phyloP scores from a whole-genome alignment of 2,329 filamentous ascomycete genomes.

The Fusarium hainanense region DNA sequence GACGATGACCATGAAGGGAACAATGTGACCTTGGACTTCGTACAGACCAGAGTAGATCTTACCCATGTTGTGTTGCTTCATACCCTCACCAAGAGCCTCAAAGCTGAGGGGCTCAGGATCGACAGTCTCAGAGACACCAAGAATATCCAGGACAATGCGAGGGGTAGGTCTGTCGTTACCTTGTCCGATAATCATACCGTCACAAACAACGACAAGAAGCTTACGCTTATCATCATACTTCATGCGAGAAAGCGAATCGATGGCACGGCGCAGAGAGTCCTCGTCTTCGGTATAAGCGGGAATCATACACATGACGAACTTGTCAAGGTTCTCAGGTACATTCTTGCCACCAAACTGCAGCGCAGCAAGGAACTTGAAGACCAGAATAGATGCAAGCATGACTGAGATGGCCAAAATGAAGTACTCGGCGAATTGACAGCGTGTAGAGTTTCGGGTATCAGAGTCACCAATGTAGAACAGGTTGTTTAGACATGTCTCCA shows the following conservation, averaged over 20 bases:
- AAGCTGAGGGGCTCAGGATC: conserved; percentile 97
- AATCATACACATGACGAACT: conserved; percentile 98
- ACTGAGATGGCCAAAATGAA: conserved; percentile 87
- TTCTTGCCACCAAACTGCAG: conserved; percentile 94
- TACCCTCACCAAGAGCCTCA: conserved; percentile 92
- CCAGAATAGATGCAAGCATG: conserved; percentile 82
- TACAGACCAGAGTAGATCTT: conserved; percentile 98
- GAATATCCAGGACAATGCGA: conserved; percentile 94
- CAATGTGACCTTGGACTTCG: conserved; percentile 97
- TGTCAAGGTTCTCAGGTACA: conserved; percentile 94
- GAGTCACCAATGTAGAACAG: conserved; percentile 93
- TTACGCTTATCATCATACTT: conserved; percentile 99
- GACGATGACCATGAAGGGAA: conserved; percentile 95
- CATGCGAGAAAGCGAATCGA: conserved; percentile 95
- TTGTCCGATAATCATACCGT: conserved; percentile 99
- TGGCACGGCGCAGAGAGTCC: conserved; percentile 94
- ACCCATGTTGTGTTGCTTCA: conserved; percentile 99
- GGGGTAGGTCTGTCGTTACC: conserved; percentile 97
- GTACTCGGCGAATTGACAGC: conserved; percentile 90
- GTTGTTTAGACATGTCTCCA: conserved; percentile 89
- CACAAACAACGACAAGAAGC: conserved; percentile 89
- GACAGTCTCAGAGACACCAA: conserved; percentile 91
- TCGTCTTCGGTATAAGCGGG: conserved; percentile 99
- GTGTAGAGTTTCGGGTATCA: conserved; percentile 87
- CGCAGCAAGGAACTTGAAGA: conserved; percentile 96